These are phyloP conservation scores for Trichocomaceae sp. DNA, from an alignment of 2,329 filamentous ascomycete genomes.

Conservation along the genomic window DNA sequence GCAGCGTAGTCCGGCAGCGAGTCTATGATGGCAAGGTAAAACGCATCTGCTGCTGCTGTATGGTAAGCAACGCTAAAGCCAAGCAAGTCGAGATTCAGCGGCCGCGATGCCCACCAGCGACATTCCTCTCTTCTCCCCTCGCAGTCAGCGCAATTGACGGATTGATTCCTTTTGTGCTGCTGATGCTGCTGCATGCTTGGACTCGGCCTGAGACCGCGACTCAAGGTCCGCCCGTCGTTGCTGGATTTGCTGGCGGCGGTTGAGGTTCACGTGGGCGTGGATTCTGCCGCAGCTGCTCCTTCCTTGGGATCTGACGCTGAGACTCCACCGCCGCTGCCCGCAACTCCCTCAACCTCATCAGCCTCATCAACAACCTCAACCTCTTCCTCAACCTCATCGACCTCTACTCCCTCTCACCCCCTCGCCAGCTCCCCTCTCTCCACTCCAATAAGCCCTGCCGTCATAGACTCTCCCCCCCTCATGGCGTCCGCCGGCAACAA, in stretches of 20 bases:
- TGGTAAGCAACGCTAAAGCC: no score
- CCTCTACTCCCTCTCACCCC: not conserved
- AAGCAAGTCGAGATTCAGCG: not conserved
- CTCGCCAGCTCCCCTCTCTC: not conserved
- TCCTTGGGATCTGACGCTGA: conserved; percentile 20
- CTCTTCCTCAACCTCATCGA: not conserved
- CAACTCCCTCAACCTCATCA: conserved; percentile 13
- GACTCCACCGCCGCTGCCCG: conserved; percentile 40
- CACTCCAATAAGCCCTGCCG: not conserved
- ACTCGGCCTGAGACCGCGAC: conserved; percentile 40
- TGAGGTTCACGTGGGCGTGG: conserved; percentile 25
- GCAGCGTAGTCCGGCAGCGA: no score
- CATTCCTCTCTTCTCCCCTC: not conserved
- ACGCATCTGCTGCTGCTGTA: no score
- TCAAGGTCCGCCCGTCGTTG: conserved; percentile 56
- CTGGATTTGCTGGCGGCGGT: conserved; percentile 53
- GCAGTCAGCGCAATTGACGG: not conserved
- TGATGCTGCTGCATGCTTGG: conserved; percentile 56
- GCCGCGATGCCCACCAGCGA: not conserved
- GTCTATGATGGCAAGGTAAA: no score
- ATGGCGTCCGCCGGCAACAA: conserved; percentile 42
- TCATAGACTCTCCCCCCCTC: conserved; percentile 20
- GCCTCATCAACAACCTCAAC: not conserved
- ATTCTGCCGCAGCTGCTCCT: conserved; percentile 21
- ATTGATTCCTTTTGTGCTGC: conserved; percentile 17